A percentile compares a stretch with the other conserved stretches of the same genome.
phyloP scores from a whole-genome alignment of 2,329 filamentous ascomycete species.

The Tolypocladium pustulatum region DNA sequence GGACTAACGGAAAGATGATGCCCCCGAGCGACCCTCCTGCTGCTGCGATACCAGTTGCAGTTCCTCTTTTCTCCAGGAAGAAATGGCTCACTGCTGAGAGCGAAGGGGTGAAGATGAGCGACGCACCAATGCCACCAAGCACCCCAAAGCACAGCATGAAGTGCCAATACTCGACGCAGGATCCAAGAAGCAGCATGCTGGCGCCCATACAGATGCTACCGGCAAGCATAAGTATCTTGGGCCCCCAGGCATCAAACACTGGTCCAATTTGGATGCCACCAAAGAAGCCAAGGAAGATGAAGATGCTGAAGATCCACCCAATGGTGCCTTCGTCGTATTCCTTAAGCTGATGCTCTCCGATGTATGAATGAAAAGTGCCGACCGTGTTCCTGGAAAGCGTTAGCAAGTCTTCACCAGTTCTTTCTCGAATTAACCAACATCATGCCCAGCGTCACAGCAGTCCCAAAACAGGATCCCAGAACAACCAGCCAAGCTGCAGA shows the following conservation, averaged over 20 bases:
- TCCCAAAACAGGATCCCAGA: not conserved
- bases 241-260: conserved; percentile 68
- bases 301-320: conserved; percentile 82
- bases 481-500: not conserved
- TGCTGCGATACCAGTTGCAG: not conserved
- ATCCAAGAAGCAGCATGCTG: conserved; percentile 28
- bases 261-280: conserved; percentile 75
- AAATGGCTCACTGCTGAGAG: not conserved
- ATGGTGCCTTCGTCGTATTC: conserved; percentile 56
- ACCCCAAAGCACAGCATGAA: not conserved
- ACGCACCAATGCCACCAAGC: not conserved
- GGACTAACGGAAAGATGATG: not conserved
- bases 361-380: conserved; percentile 57
- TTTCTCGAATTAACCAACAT: not conserved
- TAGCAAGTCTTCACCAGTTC: not conserved
- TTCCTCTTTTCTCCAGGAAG: not conserved
- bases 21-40: not conserved
- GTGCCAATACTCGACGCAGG: not conserved
- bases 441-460: not conserved
- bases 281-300: conserved; percentile 73
- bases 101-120: not conserved
- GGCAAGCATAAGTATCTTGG: conserved; percentile 51
- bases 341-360: conserved; percentile 61
- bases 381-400: not conserved
- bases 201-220: conserved; percentile 53